Conservation (phyloP, 306 rosid genomes). For the Pyrus bretschneideri region DNA sequence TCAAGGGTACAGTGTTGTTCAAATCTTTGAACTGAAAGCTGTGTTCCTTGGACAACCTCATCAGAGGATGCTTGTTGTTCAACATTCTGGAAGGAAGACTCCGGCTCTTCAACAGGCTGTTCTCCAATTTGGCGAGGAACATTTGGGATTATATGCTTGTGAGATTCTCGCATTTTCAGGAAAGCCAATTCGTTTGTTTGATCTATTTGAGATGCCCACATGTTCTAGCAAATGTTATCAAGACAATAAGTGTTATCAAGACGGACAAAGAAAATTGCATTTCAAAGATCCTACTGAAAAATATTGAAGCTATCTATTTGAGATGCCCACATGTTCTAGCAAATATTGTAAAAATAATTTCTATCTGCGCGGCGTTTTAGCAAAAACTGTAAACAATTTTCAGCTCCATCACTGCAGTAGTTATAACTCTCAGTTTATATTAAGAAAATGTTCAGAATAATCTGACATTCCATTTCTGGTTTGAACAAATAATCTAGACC, state of each 20-base stretch:
- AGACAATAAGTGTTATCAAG: slow-evolving; percentile 10
- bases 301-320: neutral
- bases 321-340: neutral
- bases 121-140: slow-evolving; percentile 33
- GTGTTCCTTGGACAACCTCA: slow-evolving; percentile 36
- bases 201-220: neutral
- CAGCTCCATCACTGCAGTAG: neutral
- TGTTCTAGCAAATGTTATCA: neutral
- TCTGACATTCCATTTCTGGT: neutral
- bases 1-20: slow-evolving; percentile 50
- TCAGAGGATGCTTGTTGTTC: slow-evolving; percentile 38
- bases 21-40: slow-evolving; percentile 30
- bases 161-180: slow-evolving; percentile 42
- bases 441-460: neutral
- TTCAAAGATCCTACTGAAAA: neutral
- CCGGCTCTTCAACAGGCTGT: slow-evolving; percentile 42
- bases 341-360: neutral
- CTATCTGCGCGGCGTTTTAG: neutral
- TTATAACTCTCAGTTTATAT: neutral
- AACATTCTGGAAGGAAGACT: slow-evolving; percentile 26
- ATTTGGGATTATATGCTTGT: slow-evolving; percentile 31
- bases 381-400: neutral
- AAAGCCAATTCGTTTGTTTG: slow-evolving; percentile 9
- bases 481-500: neutral
- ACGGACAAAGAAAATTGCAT: neutral